Evolutionary conservation across 257 asterid genomes (phyloP).

Genomic region (Gardenia jasminoides): DNA sequence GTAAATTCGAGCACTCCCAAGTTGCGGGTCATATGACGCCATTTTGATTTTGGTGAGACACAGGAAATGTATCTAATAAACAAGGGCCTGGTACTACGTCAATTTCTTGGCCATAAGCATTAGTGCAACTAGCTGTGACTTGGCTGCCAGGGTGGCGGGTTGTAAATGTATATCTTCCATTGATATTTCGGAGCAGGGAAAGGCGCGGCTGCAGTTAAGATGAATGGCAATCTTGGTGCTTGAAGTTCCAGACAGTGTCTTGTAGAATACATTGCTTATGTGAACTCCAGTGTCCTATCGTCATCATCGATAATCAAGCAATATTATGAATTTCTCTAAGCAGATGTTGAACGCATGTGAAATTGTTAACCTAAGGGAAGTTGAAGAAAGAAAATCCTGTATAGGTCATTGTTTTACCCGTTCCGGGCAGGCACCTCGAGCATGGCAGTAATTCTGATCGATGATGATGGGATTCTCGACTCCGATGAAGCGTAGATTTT

Average conservation of each 20-base stretch:
- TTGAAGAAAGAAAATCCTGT: background rate
- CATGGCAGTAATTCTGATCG: constrained; percentile 56
- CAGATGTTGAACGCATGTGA: background rate
- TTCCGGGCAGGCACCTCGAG: constrained; percentile 36
- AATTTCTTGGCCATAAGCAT: constrained; percentile 48
- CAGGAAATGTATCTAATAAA: constrained; percentile 14
- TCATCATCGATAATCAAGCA: background rate
- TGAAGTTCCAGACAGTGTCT: constrained; percentile 49
- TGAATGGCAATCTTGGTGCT: constrained; percentile 42
- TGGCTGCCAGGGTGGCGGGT: constrained; percentile 26
- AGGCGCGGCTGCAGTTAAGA: constrained; percentile 52
- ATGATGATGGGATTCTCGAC: constrained; percentile 64
- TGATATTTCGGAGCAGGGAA: constrained; percentile 44
- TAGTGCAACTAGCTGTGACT: constrained; percentile 44
- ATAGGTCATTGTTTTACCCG: constrained; percentile 27
- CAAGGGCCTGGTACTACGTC: constrained; percentile 49
- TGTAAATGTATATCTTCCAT: constrained; percentile 39
- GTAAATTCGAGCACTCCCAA: background rate
- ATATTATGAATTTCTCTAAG: background rate
- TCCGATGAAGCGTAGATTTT: constrained; percentile 38
- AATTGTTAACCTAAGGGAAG: background rate
- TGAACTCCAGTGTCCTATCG: constrained; percentile 58
- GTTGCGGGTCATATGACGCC: background rate
- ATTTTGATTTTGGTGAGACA: background rate
- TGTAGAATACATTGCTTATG: constrained; percentile 45